Percentiles rank a stretch among this genome's conserved stretches.
Conservation (phyloP, 2,329 filamentous ascomycete species). For the Pseudogymnoascus sp. region DNA sequence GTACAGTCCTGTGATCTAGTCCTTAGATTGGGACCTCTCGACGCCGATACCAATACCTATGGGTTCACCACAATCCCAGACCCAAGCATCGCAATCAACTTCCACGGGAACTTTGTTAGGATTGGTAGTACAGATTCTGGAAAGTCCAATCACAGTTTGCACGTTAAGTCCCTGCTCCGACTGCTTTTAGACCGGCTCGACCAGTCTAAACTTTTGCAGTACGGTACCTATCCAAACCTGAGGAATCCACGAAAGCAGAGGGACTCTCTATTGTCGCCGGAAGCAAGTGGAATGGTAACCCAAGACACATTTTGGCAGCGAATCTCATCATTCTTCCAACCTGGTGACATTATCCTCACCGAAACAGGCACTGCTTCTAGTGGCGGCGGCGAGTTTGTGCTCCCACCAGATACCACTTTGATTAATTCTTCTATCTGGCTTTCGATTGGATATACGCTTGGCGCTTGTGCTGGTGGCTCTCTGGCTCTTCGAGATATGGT, state of each 20-base stretch:
- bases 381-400: slow-evolving; percentile 45
- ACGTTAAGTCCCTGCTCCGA: neutral
- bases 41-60: slow-evolving; percentile 42
- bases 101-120: neutral
- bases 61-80: slow-evolving; percentile 28
- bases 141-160: neutral
- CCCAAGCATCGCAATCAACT: neutral
- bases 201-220: neutral
- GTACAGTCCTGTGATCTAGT: slow-evolving; percentile 40
- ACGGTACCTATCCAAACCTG: neutral
- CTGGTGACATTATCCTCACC: slow-evolving; percentile 50
- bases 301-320: slow-evolving; percentile 45
- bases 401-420: slow-evolving; percentile 43
- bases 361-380: slow-evolving; percentile 54
- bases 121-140: neutral
- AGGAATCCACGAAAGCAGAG: neutral
- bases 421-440: slow-evolving; percentile 52
- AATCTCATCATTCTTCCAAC: slow-evolving; percentile 41
- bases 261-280: slow-evolving; percentile 20
- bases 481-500: slow-evolving; percentile 46
- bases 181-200: neutral
- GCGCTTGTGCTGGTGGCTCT: slow-evolving; percentile 49
- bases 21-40: slow-evolving; percentile 41
- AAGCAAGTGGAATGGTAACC: slow-evolving; percentile 32
- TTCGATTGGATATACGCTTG: slow-evolving; percentile 56